Conservation (phyloP, 805 yeast genomes). For the Hanseniaspora osmophila region DNA sequence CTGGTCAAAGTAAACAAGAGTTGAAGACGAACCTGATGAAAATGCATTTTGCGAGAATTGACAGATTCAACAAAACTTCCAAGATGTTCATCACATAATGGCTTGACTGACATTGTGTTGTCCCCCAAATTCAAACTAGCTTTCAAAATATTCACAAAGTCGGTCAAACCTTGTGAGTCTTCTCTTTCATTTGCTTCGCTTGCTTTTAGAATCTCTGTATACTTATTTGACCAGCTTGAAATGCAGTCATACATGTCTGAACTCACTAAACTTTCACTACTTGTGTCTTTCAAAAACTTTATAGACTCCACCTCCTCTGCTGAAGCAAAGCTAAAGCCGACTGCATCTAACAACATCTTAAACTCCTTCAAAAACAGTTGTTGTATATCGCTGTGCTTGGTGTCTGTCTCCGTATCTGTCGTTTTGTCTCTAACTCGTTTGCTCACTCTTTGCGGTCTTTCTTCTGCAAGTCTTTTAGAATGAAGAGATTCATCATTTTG, state of each 20-base stretch:
- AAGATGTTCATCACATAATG: conserved; percentile 10
- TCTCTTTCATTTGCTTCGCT: background rate
- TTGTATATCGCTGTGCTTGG: conserved; percentile 8
- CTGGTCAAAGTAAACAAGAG: conserved; percentile 18
- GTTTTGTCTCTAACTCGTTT: conserved; percentile 27
- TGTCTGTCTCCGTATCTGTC: conserved; percentile 8
- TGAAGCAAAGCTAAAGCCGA: conserved; percentile 3
- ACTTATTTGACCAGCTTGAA: conserved; percentile 24
- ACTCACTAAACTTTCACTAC: conserved; percentile 5
- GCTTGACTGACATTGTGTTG: conserved; percentile 7
- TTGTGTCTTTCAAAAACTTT: background rate
- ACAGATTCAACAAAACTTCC: conserved; percentile 16
- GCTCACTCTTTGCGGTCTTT: conserved; percentile 25
- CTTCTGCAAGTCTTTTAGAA: conserved; percentile 13
- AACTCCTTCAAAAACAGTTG: conserved; percentile 11
- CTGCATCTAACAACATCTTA: conserved; percentile 4
- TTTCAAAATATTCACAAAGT: conserved; percentile 13
- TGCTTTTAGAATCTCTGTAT: conserved; percentile 19
- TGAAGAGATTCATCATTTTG: conserved; percentile 5
- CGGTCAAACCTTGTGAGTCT: conserved; percentile 3
- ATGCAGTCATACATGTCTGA: conserved; percentile 23
- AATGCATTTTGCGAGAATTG: conserved; percentile 20
- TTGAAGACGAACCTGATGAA: conserved; percentile 25
- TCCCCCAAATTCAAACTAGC: conserved; percentile 16
- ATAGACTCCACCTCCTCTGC: conserved; percentile 4